Evolutionary conservation across 2,329 filamentous ascomycete species (phyloP), one percentile per base, ranked within the genome.

Genomic region (Stromatinia cepivora): DNA sequence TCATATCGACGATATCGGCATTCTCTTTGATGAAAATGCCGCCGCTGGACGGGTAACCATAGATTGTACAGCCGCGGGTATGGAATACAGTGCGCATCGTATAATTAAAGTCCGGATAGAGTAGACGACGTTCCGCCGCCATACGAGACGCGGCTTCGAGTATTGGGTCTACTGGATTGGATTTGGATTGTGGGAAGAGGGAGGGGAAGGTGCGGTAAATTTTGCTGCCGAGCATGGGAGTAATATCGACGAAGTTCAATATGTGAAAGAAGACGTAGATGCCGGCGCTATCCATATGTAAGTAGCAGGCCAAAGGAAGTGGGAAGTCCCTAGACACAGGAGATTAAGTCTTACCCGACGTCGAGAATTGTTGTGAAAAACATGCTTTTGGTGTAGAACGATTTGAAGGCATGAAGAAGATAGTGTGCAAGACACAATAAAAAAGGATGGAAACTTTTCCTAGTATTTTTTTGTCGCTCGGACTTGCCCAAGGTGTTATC

Each of bases 11-110:
- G 7, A 36, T 46, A 25, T 66, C 31, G 3, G 52, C 28, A 42
- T 58, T 58, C 4, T 66, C 28, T 17, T 46, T 57, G 34, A 57
- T 39, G 13, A 66, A 54, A 22, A 66, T 46, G 8, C 39, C 64
- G 25, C 39, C 39, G 3, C 52, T 66, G n/a, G 64, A 57, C 8
- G 17, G 42, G 11, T 57, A 57, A 11, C 64, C 39, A 36, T 66
- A 66, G 1, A 66, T 8, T 15, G 17, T 48, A 17, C 52, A 66
- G 9, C 64, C 42, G 17, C 20, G 17, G n/a, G 6, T 57, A 39
- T 20, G 17, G 25, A 58, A 66, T n/a, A 39, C n/a, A 36, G 28
- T 36, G 11, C 64, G 53, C 25, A 66, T 66, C 8, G 52, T 66
- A 20, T 66, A 58, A 17, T 42, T 58, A 6, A 58, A 42, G 2